Evolutionary conservation across 805 yeast species (phyloP), one percentile per base, ranked within the genome.

Genomic region (Ogataea pignaliae): DNA sequence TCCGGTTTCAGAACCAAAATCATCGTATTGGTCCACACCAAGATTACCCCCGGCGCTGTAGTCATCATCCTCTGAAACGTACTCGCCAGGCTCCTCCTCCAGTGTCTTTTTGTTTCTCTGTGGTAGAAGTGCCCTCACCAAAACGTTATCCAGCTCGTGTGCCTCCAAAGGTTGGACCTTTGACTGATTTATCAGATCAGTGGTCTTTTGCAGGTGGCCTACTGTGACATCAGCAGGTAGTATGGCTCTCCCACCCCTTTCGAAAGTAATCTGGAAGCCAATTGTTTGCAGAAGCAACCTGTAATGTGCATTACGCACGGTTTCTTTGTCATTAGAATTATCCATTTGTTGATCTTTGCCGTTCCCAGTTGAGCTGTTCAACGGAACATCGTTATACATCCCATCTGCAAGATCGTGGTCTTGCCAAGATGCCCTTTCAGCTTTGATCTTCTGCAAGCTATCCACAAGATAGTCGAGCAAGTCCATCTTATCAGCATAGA

Each of bases 401-500:
- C 40, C 47, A 4, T 31, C 32, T 10, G 43, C 37, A 8, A 40
- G 9, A n/a, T 41, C 40, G 3, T 12, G 33, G 16, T 32, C 36
- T 15, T 36, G 31, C 46, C 48, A n/a, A 21, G 44, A 21, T 7
- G 39, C 44, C 18, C 69, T 60, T 3, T 40, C 51, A 8, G 57
- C 57, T 1, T 61, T 50, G 9, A 72, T 53, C 10, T 59, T 49
- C 34, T 60, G 64, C 33, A 79, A 50, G 16, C 68, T 72, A 4
- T 59, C 53, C 3, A 65, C 56, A 13, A 79, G 47, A 71, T 76
- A 71, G n/a, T 69, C 69, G 13, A 83, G 56, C 4, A 72, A 53
- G 0, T 61, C 59, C 14, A 75, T 58, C 44, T 77, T 72, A 39
- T 75, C 78, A 35, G 78, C 81, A 12, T 67, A 50, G 30, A 52